phyloP scores from a whole-genome alignment of 441 rosid genomes.

The Eruca vesicaria region DNA sequence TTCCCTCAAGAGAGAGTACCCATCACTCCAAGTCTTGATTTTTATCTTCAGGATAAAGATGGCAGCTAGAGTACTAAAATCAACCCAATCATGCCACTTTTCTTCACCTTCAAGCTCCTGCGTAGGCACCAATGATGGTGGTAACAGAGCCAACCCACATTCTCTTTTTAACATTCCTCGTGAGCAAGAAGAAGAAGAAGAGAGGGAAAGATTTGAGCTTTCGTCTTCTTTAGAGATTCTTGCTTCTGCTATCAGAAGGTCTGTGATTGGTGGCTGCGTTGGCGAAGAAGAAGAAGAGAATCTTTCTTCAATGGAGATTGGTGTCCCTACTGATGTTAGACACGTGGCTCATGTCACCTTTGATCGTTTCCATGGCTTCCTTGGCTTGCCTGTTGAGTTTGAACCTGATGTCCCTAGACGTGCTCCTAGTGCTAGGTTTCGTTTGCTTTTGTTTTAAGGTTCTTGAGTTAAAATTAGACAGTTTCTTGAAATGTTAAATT shows the following conservation, averaged over 20 bases:
- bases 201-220: constrained; percentile 44
- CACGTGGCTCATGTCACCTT: constrained; percentile 94
- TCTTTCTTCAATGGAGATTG: constrained; percentile 77
- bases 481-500: background rate
- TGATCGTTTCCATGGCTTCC: constrained; percentile 92
- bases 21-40: constrained; percentile 34
- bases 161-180: constrained; percentile 42
- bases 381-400: constrained; percentile 90
- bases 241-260: constrained; percentile 69
- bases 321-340: constrained; percentile 83
- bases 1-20: constrained; percentile 21
- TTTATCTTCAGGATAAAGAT: constrained; percentile 37
- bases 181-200: constrained; percentile 39
- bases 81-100: constrained; percentile 77
- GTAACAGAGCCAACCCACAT: constrained; percentile 32
- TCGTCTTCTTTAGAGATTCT: constrained; percentile 58
- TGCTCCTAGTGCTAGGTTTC: constrained; percentile 88
- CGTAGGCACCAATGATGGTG: constrained; percentile 45
- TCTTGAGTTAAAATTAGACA: background rate
- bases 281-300: constrained; percentile 56
- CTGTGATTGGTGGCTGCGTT: constrained; percentile 59
- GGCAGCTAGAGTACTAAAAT: constrained; percentile 86
- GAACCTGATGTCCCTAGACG: constrained; percentile 89
- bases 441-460: background rate
- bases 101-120: constrained; percentile 89